A percentile compares a stretch with the other conserved stretches of the same genome.
Conservation (phyloP, 2,329 filamentous ascomycete species). For the Aaosphaeria arxii region DNA sequence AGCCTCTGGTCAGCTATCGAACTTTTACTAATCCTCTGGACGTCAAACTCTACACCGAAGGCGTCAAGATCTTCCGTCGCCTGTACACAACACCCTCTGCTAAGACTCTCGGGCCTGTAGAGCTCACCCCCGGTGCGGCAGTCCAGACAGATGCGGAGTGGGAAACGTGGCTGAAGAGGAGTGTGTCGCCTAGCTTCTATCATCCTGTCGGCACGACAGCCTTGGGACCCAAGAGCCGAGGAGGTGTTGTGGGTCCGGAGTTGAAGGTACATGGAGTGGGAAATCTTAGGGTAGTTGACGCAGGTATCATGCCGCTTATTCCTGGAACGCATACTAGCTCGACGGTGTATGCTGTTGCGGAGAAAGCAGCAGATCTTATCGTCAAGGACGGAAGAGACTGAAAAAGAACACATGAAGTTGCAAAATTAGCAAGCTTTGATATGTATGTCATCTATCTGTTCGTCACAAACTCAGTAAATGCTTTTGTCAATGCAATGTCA, state of each 20-base stretch:
- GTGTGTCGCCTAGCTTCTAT: slow-evolving; percentile 9
- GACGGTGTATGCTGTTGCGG: slow-evolving; percentile 17
- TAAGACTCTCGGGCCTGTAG: slow-evolving; percentile 8
- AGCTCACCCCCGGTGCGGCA: slow-evolving; percentile 9
- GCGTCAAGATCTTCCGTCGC: slow-evolving; percentile 8
- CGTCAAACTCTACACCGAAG: slow-evolving; percentile 3
- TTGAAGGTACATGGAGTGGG: slow-evolving; percentile 19
- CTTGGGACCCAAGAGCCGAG: slow-evolving; percentile 12
- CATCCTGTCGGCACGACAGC: slow-evolving; percentile 16
- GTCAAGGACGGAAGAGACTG: slow-evolving; percentile 2
- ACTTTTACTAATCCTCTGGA: slow-evolving; percentile 17
- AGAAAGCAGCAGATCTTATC: slow-evolving; percentile 19
- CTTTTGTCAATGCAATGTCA: too few relatives aligned
- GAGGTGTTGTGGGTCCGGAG: slow-evolving; percentile 16
- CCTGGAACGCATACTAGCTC: slow-evolving; percentile 13
- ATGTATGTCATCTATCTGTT: too few relatives aligned
- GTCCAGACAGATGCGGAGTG: slow-evolving; percentile 10
- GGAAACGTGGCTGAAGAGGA: slow-evolving; percentile 7
- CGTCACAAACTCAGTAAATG: too few relatives aligned
- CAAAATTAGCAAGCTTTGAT: neutral
- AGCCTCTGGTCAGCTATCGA: slow-evolving; percentile 14
- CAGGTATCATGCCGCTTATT: slow-evolving; percentile 17
- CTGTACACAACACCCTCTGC: slow-evolving; percentile 7
- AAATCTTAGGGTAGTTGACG: slow-evolving; percentile 18
- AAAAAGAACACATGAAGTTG: neutral